Percentiles rank a stretch among this genome's conserved stretches.
Evolutionary conservation across 768 basidiomycete species (phyloP).

Genomic region (Rhizopogon roseolus): DNA sequence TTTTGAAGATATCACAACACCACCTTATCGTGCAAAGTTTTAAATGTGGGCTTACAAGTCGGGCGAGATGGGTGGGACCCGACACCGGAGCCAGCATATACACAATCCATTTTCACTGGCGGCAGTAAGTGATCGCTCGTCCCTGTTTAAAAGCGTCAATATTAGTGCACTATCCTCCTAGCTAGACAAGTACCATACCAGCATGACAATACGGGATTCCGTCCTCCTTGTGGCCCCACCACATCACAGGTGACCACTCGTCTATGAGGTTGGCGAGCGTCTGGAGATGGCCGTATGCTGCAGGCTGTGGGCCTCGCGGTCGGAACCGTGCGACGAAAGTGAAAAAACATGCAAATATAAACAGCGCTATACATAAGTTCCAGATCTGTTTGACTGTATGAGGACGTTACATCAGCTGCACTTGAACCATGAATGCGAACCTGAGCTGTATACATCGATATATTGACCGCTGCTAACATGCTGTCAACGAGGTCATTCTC

Average conservation of each 20-base stretch:
- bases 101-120: too few relatives aligned
- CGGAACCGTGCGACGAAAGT: slow-evolving; percentile 6
- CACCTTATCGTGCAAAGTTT: too few relatives aligned
- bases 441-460: slow-evolving; percentile 25
- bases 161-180: too few relatives aligned
- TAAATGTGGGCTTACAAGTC: too few relatives aligned
- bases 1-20: too few relatives aligned
- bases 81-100: too few relatives aligned
- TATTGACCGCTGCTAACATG: slow-evolving; percentile 12
- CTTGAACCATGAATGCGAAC: slow-evolving; percentile 4
- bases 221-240: slow-evolving; percentile 20
- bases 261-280: too few relatives aligned
- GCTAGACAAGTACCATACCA: slow-evolving; percentile 6
- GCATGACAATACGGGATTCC: slow-evolving; percentile 9
- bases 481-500: too few relatives aligned
- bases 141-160: too few relatives aligned
- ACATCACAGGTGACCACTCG: slow-evolving; percentile 22
- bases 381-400: slow-evolving; percentile 12
- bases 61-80: too few relatives aligned
- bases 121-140: too few relatives aligned
- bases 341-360: slow-evolving; percentile 15
- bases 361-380: slow-evolving; percentile 15
- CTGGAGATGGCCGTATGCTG: slow-evolving; percentile 27
- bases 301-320: slow-evolving; percentile 22
- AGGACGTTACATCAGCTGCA: not conserved